Percentiles rank a stretch among this genome's conserved stretches.
phyloP scores from a whole-genome alignment of 208 protist genomes.

The Porcisia hertigi region DNA sequence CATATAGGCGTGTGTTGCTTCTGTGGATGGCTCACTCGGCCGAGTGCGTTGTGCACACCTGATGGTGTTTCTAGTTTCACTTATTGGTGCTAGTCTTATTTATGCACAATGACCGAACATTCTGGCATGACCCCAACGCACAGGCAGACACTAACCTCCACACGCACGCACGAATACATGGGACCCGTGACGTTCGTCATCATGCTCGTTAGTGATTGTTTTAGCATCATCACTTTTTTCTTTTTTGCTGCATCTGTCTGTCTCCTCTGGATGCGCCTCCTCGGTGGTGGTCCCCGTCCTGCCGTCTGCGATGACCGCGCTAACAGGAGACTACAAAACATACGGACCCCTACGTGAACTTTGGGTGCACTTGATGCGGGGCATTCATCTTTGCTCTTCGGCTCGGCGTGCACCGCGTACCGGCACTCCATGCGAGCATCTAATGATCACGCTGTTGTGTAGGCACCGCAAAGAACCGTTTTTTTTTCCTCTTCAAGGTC shows the following conservation, averaged over 20 bases:
- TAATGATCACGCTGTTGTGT: not conserved
- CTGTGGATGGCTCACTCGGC: not conserved
- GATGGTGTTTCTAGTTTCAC: not conserved
- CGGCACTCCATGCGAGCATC: not conserved
- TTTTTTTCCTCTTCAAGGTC: no score
- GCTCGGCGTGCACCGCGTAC: not conserved
- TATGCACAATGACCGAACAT: not conserved
- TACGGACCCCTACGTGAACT: not conserved
- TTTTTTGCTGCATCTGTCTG: not conserved
- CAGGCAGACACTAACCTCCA: not conserved
- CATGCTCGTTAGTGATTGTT: not conserved
- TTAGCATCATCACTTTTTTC: not conserved
- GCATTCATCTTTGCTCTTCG: not conserved
- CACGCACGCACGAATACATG: conserved; percentile 2
- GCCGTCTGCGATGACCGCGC: not conserved
- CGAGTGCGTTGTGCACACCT: not conserved
- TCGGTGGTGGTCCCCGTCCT: not conserved
- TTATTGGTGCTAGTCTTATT: not conserved
- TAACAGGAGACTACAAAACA: not conserved
- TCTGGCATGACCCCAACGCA: not conserved
- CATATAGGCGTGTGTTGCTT: not conserved
- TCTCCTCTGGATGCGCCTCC: not conserved
- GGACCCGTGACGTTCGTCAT: not conserved
- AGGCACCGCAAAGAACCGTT: no score
- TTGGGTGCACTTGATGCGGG: not conserved